A percentile compares a stretch with the other conserved stretches of the same genome.
Evolutionary conservation across 2,329 filamentous ascomycete species (phyloP).

Genomic region (Monilinia vaccinii-corymbosi): DNA sequence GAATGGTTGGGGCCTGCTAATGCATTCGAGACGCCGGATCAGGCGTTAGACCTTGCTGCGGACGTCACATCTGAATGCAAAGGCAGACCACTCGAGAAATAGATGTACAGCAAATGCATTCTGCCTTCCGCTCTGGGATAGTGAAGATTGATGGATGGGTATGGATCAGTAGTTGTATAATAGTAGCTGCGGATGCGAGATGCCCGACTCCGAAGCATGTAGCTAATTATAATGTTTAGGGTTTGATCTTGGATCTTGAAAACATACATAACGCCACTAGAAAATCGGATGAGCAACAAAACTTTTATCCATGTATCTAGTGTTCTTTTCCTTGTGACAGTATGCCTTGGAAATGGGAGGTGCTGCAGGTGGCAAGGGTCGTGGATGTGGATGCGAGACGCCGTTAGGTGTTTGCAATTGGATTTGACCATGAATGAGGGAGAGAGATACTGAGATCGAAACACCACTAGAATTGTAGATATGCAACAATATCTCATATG

Average conservation of each 20-base stretch:
- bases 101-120: background rate
- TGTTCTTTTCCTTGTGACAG: background rate
- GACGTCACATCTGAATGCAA: background rate
- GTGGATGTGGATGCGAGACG: background rate
- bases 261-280: background rate
- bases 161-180: background rate
- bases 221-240: too few relatives aligned
- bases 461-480: background rate
- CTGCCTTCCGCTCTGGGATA: too few relatives aligned
- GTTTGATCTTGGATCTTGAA: too few relatives aligned
- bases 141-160: background rate
- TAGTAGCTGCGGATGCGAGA: too few relatives aligned
- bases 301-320: background rate
- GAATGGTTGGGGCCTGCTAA: background rate
- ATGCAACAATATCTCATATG: background rate
- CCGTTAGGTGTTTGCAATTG: background rate
- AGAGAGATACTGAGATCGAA: background rate
- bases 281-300: constrained; percentile 1
- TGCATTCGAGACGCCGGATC: background rate
- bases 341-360: background rate
- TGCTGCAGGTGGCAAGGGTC: background rate
- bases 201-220: too few relatives aligned
- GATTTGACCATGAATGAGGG: background rate
- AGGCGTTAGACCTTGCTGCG: too few relatives aligned
- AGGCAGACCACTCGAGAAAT: background rate